Base-by-base conservation (phyloP, 352 stramenopile species). In the Globisporangium perplexum region DNA sequence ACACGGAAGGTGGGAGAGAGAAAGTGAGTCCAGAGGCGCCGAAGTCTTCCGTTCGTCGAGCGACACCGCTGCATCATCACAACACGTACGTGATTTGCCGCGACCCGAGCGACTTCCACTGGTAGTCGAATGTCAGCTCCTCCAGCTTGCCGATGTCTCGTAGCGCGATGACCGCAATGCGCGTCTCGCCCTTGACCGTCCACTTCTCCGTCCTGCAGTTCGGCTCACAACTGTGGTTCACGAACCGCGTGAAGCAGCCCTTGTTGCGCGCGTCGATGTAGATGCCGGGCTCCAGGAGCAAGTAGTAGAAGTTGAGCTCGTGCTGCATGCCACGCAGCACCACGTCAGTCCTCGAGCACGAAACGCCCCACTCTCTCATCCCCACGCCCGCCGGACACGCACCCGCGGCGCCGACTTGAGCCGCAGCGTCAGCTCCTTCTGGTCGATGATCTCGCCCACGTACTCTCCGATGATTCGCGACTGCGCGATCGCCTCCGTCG, bases 151-250 rank as follows among this genome's bases (percentile, higher is more conserved):
- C 20, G 50, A 98, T 98, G 48, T 96, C 72, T n/a, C 78, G 77
- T 51, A 97, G 73, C 12, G 95, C 89, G 51, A 97, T 91, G 6
- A 98, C 95, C 0, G 95, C 92, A 57, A 98, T 97, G 20, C 93
- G 76, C 59, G 90, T 97, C 48, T 90, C 86, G 23, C 92, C 90
- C 47, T 95, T 81, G 15, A 98, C 80, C 6, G 78, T 93, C 75
- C 96, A 97, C 49, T 98, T 98, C 65, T 98, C 88, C 31, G 93
- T 98, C 63, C 93, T 95, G 62, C 93, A 98, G 63, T 98, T 98
- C 0, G 91, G 90, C 47, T 95, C 85, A 54, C 93, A 98, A 59
- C 91, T 98, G 57, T 97, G 91, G 67, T 98, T 98, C 45, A 98
- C 95, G 63, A 98, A 98, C 0, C 96, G 72, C 56, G 95, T 97